A percentile compares a stretch with the other conserved stretches of the same genome.
phyloP scores from a whole-genome alignment of 306 rosid genomes.

The Myrica gale region DNA sequence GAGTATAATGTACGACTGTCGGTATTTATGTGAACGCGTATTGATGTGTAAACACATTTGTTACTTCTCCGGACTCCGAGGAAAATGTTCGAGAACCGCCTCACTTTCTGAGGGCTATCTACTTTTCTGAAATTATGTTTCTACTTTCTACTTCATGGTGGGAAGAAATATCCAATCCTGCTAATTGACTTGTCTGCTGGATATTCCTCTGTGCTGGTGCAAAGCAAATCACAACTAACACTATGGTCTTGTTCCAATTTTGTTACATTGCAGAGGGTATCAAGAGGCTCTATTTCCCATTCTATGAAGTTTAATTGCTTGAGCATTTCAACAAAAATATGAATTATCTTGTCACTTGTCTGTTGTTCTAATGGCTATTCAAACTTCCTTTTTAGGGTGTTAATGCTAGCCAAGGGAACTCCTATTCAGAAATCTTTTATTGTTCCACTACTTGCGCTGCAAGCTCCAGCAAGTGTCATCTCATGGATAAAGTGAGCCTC shows the following conservation, averaged over 20 bases:
- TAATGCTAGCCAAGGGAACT: conserved; percentile 75
- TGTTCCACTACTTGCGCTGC: conserved; percentile 76
- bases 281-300: background rate
- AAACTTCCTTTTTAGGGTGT: conserved; percentile 48
- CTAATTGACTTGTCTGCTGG: background rate
- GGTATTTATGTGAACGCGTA: background rate
- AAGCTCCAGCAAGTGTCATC: conserved; percentile 67
- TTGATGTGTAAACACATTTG: background rate
- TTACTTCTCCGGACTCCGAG: background rate
- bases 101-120: background rate
- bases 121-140: background rate
- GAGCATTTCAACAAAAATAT: conserved; percentile 7
- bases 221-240: background rate
- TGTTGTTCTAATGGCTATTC: conserved; percentile 28
- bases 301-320: background rate
- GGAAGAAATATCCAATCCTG: background rate
- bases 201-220: background rate
- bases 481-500: conserved; percentile 71
- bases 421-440: conserved; percentile 66
- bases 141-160: background rate
- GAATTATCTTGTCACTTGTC: background rate
- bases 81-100: no score
- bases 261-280: background rate
- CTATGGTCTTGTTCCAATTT: background rate
- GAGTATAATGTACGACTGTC: background rate